Evolutionary conservation across 176 grass and related monocot genomes (phyloP).

Genomic region (barley (Hordeum vulgare)): MorexV3_pseudomolecules_assembly NC_058521.1:20376048-20376547

Average conservation of each 20-base stretch:
- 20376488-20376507: background rate
- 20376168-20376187: background rate
- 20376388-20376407: background rate
- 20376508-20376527: background rate
- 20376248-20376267: background rate
- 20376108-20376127: background rate
- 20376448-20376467: background rate
- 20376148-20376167: background rate
- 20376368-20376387: background rate
- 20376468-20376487: background rate
- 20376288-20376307: background rate
- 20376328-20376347: background rate
- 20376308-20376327: conserved; percentile 6
- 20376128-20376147: conserved; percentile 2
- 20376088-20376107: background rate
- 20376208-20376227: background rate
- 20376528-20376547: background rate
- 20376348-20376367: background rate
- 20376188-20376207: no score
- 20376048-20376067: background rate
- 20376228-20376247: background rate
- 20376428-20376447: background rate
- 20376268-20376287: background rate
- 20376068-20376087: background rate
- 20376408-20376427: background rate